A percentile compares a stretch with the other conserved stretches of the same genome.
Evolutionary conservation across 495 filamentous ascomycete species (phyloP).

Genomic region (Symbiotaphrina buchneri): DNA sequence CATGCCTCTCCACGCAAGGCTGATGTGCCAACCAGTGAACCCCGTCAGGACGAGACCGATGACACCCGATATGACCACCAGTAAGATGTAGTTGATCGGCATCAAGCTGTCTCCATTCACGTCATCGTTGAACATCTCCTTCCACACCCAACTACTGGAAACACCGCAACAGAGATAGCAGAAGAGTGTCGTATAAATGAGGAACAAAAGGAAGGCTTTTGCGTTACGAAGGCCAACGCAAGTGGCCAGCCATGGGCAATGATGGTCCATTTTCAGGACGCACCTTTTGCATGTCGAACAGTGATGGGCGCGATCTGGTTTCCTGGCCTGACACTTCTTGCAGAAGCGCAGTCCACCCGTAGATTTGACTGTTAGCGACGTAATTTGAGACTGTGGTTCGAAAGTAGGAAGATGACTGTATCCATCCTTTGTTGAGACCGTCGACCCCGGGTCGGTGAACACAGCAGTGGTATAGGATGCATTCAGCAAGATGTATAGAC

Average conservation of each 20-base stretch:
- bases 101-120: conserved; percentile 41
- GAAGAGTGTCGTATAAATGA: conserved; percentile 77
- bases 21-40: conserved; percentile 86
- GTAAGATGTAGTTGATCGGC: conserved; percentile 76
- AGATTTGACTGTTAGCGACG: conserved; percentile 75
- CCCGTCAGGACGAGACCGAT: conserved; percentile 74
- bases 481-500: conserved; percentile 61
- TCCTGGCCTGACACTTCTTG: conserved; percentile 86
- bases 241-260: conserved; percentile 94
- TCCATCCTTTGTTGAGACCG: conserved; percentile 24
- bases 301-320: conserved; percentile 92
- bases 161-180: conserved; percentile 60
- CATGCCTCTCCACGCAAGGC: conserved; percentile 49
- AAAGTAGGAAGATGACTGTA: conserved; percentile 43
- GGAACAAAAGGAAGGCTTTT: conserved; percentile 84
- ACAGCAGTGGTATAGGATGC: conserved; percentile 79
- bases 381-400: conserved; percentile 32
- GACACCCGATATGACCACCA: conserved; percentile 71
- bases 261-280: conserved; percentile 98
- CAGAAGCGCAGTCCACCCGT: conserved; percentile 72
- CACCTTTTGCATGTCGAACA: conserved; percentile 83
- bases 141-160: conserved; percentile 56
- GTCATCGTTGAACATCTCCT: conserved; percentile 47
- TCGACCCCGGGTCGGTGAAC: conserved; percentile 70
- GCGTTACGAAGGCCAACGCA: conserved; percentile 89